Evolutionary conservation across 208 protist species (phyloP).

Genomic region (Naegleria gruberi): DNA sequence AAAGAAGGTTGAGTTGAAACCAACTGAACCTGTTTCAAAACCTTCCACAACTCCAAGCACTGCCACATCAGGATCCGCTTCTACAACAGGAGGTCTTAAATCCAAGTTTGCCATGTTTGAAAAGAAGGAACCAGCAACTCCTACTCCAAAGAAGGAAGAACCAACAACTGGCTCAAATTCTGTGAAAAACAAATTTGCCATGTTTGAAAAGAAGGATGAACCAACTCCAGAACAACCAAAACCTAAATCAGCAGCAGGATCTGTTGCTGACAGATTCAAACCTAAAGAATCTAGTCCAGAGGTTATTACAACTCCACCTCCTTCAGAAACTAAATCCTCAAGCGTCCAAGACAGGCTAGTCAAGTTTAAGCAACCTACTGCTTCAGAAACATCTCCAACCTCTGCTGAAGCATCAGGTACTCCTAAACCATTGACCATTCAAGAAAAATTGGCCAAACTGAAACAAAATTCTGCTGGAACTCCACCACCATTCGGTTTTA

Average conservation of each 20-base stretch:
- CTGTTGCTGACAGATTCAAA: no score
- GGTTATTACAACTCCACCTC: neutral
- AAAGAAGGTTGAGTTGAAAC: no score
- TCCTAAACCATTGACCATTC: neutral
- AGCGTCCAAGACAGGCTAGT: neutral
- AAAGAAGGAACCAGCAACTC: neutral
- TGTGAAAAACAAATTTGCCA: neutral
- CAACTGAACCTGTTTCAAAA: no score
- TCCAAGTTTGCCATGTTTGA: neutral
- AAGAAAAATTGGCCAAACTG: neutral
- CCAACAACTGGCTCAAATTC: neutral
- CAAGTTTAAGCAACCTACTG: no score
- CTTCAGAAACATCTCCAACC: neutral
- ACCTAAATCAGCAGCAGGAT: neutral
- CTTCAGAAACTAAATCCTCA: neutral
- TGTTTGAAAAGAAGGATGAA: neutral
- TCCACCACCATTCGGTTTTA: neutral
- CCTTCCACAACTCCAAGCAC: neutral
- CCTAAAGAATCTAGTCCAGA: neutral
- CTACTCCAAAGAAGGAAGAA: neutral
- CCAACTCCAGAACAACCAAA: neutral
- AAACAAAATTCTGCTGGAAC: neutral
- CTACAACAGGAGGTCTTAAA: neutral
- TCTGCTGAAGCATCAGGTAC: neutral
- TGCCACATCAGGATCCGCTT: neutral